These are phyloP conservation scores for Paecilomyces fulvus DNA, from an alignment of 2,329 filamentous ascomycete species.

Conservation along the genomic window DNA sequence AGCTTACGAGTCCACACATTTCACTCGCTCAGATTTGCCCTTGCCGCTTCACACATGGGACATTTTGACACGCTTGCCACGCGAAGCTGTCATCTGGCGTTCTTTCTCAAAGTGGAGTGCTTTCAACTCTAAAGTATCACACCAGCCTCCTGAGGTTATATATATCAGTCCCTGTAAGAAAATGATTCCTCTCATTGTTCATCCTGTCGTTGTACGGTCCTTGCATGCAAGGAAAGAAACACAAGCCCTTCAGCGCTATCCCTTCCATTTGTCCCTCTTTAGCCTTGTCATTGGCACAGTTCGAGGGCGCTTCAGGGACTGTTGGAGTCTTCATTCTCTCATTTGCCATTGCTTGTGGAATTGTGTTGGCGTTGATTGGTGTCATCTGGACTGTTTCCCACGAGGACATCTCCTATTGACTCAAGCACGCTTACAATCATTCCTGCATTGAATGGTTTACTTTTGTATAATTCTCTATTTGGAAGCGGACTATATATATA, in stretches of 20 bases:
- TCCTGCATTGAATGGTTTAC: not conserved
- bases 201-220: not conserved
- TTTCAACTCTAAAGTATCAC: not conserved
- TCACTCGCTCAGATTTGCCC: not conserved
- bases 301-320: not conserved
- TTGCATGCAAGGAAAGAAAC: not conserved
- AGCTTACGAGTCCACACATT: not conserved
- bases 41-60: not conserved
- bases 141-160: not conserved
- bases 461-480: not conserved
- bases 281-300: not conserved
- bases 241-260: not conserved
- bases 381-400: not conserved
- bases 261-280: not conserved
- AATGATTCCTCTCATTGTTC: not conserved
- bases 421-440: not conserved
- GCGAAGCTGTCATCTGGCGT: slow-evolving; percentile 2
- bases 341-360: not conserved
- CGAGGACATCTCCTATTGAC: not conserved
- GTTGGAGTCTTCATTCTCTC: not conserved
- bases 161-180: slow-evolving; percentile 1
- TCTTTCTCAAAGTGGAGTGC: not conserved
- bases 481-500: not conserved
- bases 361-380: not conserved
- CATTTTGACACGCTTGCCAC: not conserved